Evolutionary conservation across 2,329 filamentous ascomycete species (phyloP), one percentile per base, ranked within the genome.

Genomic region (Colletotrichum melonis): DNA sequence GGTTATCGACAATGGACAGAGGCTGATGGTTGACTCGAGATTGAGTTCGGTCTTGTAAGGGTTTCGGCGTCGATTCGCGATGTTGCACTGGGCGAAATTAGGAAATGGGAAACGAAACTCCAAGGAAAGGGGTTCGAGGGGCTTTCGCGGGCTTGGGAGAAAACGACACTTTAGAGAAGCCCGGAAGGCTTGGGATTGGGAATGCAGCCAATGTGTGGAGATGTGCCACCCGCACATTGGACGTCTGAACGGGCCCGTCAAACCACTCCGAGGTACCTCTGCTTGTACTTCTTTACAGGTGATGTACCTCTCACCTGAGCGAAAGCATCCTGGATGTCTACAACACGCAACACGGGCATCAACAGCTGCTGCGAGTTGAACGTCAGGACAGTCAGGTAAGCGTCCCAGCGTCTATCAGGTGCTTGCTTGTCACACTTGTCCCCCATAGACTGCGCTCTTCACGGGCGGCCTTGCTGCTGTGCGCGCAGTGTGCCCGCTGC

Each of bases 161-260:
- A 69, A 69, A 65, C 66, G 46, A 60, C 55, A 73, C 66, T 70
- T 38, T 69, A 55, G 69, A 63, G 59, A 65, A 38, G 57, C 52
- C 58, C 67, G 71, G 67, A 71, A 73, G 71, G 71, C 71, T 66
- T 73, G 67, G 60, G 67, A 70, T 66, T 73, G 67, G 60, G 67
- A 73, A 60, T 58, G 65, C 24, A 42, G 63, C 46, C 24, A 55
- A 55, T 57, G 67, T 70, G 71, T 71, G 71, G 70, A 70, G 67
- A 70, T 72, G 69, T 11, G 35, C 32, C 62, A n/a, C 22, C 54
- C 28, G 62, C 46, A 16, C 22, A 54, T 35, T 52, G 62, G 49
- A 38, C 49, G 28, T 64, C 46, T 42, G 62, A 64, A 64, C 49
- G 62, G 62, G 60, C 46, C 60, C 32, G 46, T 63, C 60, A 63